These are phyloP conservation scores for Macrolepiota dolichaula DNA, from an alignment of 768 basidiomycete species.

Conservation along the genomic window DNA sequence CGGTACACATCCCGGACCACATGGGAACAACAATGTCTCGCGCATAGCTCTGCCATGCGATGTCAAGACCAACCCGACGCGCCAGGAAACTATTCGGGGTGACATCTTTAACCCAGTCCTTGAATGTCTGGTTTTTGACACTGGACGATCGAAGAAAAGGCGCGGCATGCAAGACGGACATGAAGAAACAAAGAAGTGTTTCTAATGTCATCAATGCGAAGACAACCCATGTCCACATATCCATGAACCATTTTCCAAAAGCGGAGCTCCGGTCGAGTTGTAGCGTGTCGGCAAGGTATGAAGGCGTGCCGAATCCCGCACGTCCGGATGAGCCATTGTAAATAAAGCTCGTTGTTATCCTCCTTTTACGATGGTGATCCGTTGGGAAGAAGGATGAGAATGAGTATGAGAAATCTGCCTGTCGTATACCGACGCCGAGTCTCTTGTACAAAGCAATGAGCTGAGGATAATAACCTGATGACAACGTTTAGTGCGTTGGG, in stretches of 20 bases:
- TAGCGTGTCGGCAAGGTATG: constrained; percentile 17
- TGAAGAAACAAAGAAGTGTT: constrained; percentile 42
- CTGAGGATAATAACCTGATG: constrained; percentile 68
- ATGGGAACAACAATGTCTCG: constrained; percentile 55
- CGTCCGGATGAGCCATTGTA: constrained; percentile 64
- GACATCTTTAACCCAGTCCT: constrained; percentile 42
- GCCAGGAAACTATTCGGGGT: constrained; percentile 39
- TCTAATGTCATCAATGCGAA: constrained; percentile 42
- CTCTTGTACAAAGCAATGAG: constrained; percentile 64
- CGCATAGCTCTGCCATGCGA: constrained; percentile 50
- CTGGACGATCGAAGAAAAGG: constrained; percentile 35
- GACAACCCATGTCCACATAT: constrained; percentile 27
- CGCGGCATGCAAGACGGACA: constrained; percentile 37
- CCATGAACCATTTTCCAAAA: constrained; percentile 11
- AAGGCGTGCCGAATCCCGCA: constrained; percentile 51
- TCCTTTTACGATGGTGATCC: constrained; percentile 17
- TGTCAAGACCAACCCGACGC: constrained; percentile 43
- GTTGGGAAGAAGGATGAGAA: constrained; percentile 50
- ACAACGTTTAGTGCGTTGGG: not conserved
- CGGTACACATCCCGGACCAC: constrained; percentile 73
- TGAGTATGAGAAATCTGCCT: constrained; percentile 66
- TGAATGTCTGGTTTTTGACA: constrained; percentile 37
- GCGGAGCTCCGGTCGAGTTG: constrained; percentile 3
- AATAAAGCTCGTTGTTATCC: constrained; percentile 49
- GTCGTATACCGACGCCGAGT: constrained; percentile 55